Conservation (phyloP, 768 basidiomycete species). For the Leccinellum albellum region DNA sequence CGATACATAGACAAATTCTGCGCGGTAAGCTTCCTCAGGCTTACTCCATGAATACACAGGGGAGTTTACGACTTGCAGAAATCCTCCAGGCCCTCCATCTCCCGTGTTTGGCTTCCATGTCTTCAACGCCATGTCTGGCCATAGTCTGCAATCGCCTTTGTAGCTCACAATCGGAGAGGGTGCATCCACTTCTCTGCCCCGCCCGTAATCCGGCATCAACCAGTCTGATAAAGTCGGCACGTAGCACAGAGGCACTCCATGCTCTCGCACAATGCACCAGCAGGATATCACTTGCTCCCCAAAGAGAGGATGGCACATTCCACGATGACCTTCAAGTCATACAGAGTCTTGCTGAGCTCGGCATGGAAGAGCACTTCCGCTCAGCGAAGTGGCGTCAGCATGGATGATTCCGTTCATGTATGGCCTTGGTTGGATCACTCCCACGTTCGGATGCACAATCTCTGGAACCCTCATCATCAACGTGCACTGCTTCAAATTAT, state of each 20-base stretch:
- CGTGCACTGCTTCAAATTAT: too few species aligned
- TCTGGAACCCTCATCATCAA: too few species aligned
- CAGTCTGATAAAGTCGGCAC: conserved; percentile 57
- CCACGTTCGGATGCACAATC: too few species aligned
- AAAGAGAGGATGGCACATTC: conserved; percentile 36
- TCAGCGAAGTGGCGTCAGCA: too few species aligned
- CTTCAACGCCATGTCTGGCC: conserved; percentile 47
- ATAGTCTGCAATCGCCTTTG: conserved; percentile 83
- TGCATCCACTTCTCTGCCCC: conserved; percentile 71
- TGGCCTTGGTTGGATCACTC: too few species aligned
- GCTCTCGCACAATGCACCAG: conserved; percentile 68
- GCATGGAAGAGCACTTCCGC: conserved; percentile 68
- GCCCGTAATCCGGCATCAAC: conserved; percentile 67
- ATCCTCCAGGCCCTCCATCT: conserved; percentile 45
- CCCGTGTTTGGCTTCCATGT: conserved; percentile 48
- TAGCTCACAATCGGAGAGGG: conserved; percentile 55
- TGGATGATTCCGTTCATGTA: too few species aligned
- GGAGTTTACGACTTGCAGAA: conserved; percentile 71
- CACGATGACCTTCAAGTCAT: conserved; percentile 53
- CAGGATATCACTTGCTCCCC: conserved; percentile 55
- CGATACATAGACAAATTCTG: too few species aligned
- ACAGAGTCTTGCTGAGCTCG: conserved; percentile 63
- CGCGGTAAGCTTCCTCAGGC: too few species aligned
- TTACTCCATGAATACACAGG: conserved; percentile 51
- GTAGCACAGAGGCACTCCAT: conserved; percentile 53